Conservation (phyloP, 139 green algal species). For the Chlamydomonas eustigma region DNA sequence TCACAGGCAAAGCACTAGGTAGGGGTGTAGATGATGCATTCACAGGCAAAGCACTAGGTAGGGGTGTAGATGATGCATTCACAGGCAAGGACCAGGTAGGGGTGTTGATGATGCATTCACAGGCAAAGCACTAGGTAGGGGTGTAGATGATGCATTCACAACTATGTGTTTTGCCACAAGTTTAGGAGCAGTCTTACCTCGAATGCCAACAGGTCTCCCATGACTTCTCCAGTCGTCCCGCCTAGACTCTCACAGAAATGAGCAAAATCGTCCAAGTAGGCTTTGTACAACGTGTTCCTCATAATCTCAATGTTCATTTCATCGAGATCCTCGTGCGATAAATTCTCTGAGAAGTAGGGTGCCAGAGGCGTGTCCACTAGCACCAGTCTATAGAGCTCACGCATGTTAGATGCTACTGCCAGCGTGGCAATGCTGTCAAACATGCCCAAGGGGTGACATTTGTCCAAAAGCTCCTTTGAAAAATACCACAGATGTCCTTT, state of each 20-base stretch:
- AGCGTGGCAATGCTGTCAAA: constrained; percentile 96
- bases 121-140: too few relatives aligned
- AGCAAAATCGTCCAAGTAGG: constrained; percentile 97
- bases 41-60: too few relatives aligned
- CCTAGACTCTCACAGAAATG: constrained; percentile 75
- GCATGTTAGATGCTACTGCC: constrained; percentile 93
- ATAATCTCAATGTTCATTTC: constrained; percentile 99
- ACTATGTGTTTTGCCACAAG: too few relatives aligned
- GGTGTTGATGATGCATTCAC: too few relatives aligned
- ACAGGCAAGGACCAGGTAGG: too few relatives aligned
- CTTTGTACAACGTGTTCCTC: constrained; percentile 97
- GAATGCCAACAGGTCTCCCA: constrained; percentile 92
- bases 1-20: too few relatives aligned
- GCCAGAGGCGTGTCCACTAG: constrained; percentile 95
- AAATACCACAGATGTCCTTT: too few relatives aligned
- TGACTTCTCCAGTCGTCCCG: constrained; percentile 84
- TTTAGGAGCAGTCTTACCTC: too few relatives aligned
- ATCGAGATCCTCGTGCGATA: constrained; percentile 90
- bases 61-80: too few relatives aligned
- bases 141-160: too few relatives aligned
- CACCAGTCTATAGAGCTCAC: constrained; percentile 94
- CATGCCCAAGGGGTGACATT: constrained; percentile 97
- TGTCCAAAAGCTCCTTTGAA: constrained; percentile 91
- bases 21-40: too few relatives aligned
- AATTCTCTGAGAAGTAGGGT: constrained; percentile 89